Evolutionary conservation across 768 basidiomycete species (phyloP).

Genomic region (Podaxis sp.): DNA sequence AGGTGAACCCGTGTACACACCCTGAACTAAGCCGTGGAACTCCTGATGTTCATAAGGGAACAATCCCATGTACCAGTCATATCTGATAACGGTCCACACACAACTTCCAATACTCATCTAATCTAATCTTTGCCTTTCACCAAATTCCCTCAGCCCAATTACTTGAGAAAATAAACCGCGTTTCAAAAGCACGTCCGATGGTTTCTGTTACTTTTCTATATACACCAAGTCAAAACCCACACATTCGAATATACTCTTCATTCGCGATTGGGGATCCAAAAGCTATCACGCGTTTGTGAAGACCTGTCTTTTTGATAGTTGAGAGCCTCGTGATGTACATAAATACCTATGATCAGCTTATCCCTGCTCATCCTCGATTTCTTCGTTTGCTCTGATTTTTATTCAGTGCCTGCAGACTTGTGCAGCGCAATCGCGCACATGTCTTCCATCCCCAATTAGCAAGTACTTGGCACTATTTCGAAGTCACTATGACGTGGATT

Average conservation of each 20-base stretch:
- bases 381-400: not conserved
- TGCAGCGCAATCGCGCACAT: not conserved
- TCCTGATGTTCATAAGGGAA: not conserved
- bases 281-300: not conserved
- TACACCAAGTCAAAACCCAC: too few species aligned
- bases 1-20: constrained; percentile 36
- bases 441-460: not conserved
- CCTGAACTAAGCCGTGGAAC: constrained; percentile 18
- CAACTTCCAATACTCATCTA: not conserved
- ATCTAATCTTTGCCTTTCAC: not conserved
- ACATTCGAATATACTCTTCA: too few species aligned
- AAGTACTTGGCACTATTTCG: not conserved
- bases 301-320: too few species aligned
- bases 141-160: too few species aligned
- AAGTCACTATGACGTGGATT: not conserved
- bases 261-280: not conserved
- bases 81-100: not conserved
- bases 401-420: not conserved
- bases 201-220: too few species aligned
- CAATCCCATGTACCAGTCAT: not conserved
- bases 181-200: not conserved
- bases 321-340: too few species aligned
- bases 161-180: not conserved
- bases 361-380: too few species aligned
- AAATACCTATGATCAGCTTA: too few species aligned